These are phyloP conservation scores for Aspergillus brasiliensis DNA, from an alignment of 2,329 filamentous ascomycete species.

Conservation along the genomic window DNA sequence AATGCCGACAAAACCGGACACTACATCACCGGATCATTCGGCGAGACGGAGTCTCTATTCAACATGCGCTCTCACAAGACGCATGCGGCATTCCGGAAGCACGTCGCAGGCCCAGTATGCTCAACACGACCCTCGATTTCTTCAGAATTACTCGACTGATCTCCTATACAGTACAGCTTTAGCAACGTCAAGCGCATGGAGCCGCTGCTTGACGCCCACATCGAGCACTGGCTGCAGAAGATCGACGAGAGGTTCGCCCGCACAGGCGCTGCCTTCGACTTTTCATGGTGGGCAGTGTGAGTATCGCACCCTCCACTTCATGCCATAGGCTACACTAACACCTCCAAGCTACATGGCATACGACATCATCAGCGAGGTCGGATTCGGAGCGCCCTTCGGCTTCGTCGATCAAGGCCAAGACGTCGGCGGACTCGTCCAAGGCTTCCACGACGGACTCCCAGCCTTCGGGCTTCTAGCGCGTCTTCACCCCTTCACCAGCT, in stretches of 20 bases:
- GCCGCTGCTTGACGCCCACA: constrained; percentile 55
- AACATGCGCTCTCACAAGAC: constrained; percentile 57
- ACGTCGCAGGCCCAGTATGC: constrained; percentile 53
- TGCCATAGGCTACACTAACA: not conserved
- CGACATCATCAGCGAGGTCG: constrained; percentile 60
- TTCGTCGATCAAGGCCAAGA: constrained; percentile 58
- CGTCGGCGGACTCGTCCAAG: constrained; percentile 56
- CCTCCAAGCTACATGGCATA: constrained; percentile 54
- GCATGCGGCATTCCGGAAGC: constrained; percentile 57
- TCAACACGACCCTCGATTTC: not conserved
- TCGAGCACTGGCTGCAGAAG: constrained; percentile 54
- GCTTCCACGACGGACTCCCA: constrained; percentile 56
- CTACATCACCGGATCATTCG: constrained; percentile 62
- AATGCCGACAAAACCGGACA: constrained; percentile 60
- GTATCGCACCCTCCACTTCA: constrained; percentile 9
- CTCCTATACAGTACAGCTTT: constrained; percentile 50
- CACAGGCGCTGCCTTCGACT: constrained; percentile 53
- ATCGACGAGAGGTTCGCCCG: constrained; percentile 51
- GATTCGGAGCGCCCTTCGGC: constrained; percentile 59
- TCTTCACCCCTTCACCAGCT: constrained; percentile 57
- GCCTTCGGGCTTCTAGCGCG: constrained; percentile 56
- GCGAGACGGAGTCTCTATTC: constrained; percentile 58
- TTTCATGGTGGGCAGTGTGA: constrained; percentile 57
- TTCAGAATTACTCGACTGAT: constrained; percentile 1
- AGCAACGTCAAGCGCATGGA: constrained; percentile 62